A percentile compares a stretch with the other conserved stretches of the same genome.
phyloP scores from a whole-genome alignment of 2,329 filamentous ascomycete species.

The Hypoxylon sp. region DNA sequence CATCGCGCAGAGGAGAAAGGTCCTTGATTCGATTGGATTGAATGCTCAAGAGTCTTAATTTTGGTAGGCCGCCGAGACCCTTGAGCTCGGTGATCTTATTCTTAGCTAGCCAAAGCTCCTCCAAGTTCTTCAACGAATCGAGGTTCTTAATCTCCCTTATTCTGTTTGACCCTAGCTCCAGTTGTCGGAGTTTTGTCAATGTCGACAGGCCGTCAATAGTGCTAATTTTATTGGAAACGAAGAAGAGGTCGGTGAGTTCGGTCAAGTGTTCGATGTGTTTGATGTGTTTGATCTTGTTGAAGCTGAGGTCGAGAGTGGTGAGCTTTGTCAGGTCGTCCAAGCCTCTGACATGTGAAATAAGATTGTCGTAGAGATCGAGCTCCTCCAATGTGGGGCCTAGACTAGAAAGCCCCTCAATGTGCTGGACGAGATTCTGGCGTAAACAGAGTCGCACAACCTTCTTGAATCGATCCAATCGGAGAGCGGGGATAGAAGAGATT shows the following conservation, averaged over 20 bases:
- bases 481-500: slow-evolving; percentile 79
- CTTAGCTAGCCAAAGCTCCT: slow-evolving; percentile 94
- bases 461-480: slow-evolving; percentile 86
- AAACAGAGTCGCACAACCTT: slow-evolving; percentile 84
- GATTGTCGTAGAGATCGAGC: slow-evolving; percentile 96
- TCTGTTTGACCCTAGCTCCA: slow-evolving; percentile 93
- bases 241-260: slow-evolving; percentile 85
- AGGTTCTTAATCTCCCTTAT: slow-evolving; percentile 91
- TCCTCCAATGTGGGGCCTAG: slow-evolving; percentile 79
- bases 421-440: slow-evolving; percentile 89
- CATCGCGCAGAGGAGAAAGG: slow-evolving; percentile 79
- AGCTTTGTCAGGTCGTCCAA: slow-evolving; percentile 83
- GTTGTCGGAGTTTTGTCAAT: slow-evolving; percentile 79
- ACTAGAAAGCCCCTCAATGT: slow-evolving; percentile 79
- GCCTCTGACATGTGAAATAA: slow-evolving; percentile 87
- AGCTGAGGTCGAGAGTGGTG: slow-evolving; percentile 87
- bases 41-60: slow-evolving; percentile 89
- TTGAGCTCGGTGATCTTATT: slow-evolving; percentile 92
- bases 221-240: slow-evolving; percentile 94
- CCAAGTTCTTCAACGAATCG: slow-evolving; percentile 79
- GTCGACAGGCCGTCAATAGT: slow-evolving; percentile 87
- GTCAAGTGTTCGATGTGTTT: slow-evolving; percentile 85
- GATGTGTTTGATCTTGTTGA: slow-evolving; percentile 99
- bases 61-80: slow-evolving; percentile 79
- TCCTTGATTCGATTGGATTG: slow-evolving; percentile 92